Percentiles rank a stretch among this genome's conserved stretches.
phyloP scores from a whole-genome alignment of 2,329 filamentous ascomycete species.

The Fusarium anthophilum region DNA sequence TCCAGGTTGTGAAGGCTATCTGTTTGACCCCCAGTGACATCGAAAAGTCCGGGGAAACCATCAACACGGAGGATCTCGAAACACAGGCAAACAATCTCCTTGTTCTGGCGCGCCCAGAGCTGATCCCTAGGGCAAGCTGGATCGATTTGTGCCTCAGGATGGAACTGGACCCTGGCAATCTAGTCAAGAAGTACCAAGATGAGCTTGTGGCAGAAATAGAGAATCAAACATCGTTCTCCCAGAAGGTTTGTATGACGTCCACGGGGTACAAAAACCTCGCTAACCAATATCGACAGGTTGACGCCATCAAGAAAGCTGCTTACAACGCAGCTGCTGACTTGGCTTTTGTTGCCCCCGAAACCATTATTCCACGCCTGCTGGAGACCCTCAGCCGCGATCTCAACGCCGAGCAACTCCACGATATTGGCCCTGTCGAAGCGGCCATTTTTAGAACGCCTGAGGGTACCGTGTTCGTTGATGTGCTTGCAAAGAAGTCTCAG shows the following conservation, averaged over 20 bases:
- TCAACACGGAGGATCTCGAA: constrained; percentile 64
- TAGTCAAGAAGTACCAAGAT: constrained; percentile 72
- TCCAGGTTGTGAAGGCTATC: constrained; percentile 68
- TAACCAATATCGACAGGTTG: constrained; percentile 39
- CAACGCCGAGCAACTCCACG: constrained; percentile 72
- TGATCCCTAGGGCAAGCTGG: constrained; percentile 85
- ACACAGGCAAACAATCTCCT: constrained; percentile 79
- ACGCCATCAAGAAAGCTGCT: constrained; percentile 71
- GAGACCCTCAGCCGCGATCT: constrained; percentile 79
- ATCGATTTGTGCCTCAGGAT: constrained; percentile 86
- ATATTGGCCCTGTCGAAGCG: constrained; percentile 85
- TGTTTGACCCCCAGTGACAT: constrained; percentile 67
- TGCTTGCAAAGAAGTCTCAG: constrained; percentile 83
- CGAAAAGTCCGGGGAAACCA: constrained; percentile 51
- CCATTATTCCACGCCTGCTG: constrained; percentile 79
- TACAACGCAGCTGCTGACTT: constrained; percentile 89
- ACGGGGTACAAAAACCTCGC: neutral
- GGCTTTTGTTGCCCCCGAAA: constrained; percentile 90
- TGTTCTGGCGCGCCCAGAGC: constrained; percentile 78
- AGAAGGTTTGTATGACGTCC: constrained; percentile 59
- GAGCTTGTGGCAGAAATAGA: constrained; percentile 75
- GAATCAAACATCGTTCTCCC: constrained; percentile 56
- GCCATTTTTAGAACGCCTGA: constrained; percentile 93
- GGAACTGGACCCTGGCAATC: constrained; percentile 81
- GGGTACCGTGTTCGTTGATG: constrained; percentile 88